Percentiles rank a stretch among this genome's conserved stretches.
phyloP scores from a whole-genome alignment of 1,284 basidiomycete species.

The Meira miltonrushii region DNA sequence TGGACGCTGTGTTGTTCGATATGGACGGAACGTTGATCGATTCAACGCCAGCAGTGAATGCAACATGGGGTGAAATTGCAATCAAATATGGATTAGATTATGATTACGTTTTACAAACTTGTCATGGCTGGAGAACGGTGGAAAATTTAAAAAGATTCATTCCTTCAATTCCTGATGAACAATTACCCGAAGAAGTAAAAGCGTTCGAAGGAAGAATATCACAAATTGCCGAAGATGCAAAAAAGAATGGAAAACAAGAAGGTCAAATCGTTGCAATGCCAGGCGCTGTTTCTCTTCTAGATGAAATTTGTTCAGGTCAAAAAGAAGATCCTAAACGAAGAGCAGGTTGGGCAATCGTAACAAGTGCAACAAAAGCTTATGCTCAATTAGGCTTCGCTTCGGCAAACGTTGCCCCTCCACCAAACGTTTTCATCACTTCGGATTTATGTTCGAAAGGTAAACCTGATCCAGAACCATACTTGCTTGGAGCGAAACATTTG shows the following conservation, averaged over 20 bases:
- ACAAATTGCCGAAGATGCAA: constrained; percentile 35
- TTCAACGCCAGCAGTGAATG: constrained; percentile 49
- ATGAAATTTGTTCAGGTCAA: constrained; percentile 15
- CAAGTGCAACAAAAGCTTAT: constrained; percentile 44
- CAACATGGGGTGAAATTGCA: constrained; percentile 43
- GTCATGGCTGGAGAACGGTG: constrained; percentile 47
- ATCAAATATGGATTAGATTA: constrained; percentile 46
- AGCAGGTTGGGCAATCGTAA: constrained; percentile 52
- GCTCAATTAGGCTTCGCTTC: constrained; percentile 44
- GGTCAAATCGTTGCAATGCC: constrained; percentile 49
- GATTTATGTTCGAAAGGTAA: constrained; percentile 45
- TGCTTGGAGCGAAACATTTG: constrained; percentile 37
- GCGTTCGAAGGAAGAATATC: constrained; percentile 46
- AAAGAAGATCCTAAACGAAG: constrained; percentile 15
- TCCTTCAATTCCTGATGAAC: constrained; percentile 30
- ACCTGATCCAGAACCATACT: constrained; percentile 49
- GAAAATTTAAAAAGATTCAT: constrained; percentile 48
- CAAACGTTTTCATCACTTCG: constrained; percentile 42
- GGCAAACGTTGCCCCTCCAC: constrained; percentile 23
- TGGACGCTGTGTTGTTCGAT: constrained; percentile 43
- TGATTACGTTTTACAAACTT: constrained; percentile 40
- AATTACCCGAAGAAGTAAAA: constrained; percentile 34
- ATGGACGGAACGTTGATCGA: constrained; percentile 52
- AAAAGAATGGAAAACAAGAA: constrained; percentile 14
- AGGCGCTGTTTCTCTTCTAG: constrained; percentile 39